phyloP scores from a whole-genome alignment of 2,329 filamentous ascomycete species.

The Xylariaceae sp. region DNA sequence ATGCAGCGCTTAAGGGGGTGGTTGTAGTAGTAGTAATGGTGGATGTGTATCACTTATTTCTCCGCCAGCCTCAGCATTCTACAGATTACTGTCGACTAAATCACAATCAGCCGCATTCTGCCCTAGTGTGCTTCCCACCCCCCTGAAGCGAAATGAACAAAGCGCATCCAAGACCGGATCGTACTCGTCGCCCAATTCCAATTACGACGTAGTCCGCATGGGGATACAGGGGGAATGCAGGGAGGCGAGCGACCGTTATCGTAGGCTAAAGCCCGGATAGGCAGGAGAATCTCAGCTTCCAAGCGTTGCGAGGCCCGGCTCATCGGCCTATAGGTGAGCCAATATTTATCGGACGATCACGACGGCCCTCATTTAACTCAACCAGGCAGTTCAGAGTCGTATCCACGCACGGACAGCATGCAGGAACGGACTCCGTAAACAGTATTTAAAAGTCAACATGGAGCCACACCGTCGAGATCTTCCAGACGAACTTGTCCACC shows the following conservation, averaged over 20 bases:
- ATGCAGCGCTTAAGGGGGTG: too few relatives aligned
- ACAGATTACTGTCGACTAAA: too few relatives aligned
- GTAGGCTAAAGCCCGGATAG: conserved; percentile 30
- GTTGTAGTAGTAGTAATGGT: too few relatives aligned
- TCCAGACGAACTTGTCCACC: neutral
- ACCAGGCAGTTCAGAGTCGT: conserved; percentile 17
- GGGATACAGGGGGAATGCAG: conserved; percentile 5
- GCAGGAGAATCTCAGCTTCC: conserved; percentile 48
- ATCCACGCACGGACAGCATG: conserved; percentile 5
- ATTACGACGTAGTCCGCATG: conserved; percentile 3
- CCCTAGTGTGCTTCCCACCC: too few relatives aligned
- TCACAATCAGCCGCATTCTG: too few relatives aligned
- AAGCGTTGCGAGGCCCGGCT: neutral
- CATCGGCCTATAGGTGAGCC: neutral
- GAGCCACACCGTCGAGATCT: neutral
- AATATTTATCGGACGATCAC: conserved; percentile 4
- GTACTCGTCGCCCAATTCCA: conserved; percentile 18
- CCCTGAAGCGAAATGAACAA: conserved; percentile 17
- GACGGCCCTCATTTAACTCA: conserved; percentile 16
- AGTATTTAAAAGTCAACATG: conserved; percentile 21
- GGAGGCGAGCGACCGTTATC: conserved; percentile 18
- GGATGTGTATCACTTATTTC: too few relatives aligned
- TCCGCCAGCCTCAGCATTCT: too few relatives aligned
- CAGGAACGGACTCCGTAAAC: neutral
- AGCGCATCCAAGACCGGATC: conserved; percentile 7